Conservation (phyloP, 257 asterid genomes). For the Nicotiana undulata region DNA sequence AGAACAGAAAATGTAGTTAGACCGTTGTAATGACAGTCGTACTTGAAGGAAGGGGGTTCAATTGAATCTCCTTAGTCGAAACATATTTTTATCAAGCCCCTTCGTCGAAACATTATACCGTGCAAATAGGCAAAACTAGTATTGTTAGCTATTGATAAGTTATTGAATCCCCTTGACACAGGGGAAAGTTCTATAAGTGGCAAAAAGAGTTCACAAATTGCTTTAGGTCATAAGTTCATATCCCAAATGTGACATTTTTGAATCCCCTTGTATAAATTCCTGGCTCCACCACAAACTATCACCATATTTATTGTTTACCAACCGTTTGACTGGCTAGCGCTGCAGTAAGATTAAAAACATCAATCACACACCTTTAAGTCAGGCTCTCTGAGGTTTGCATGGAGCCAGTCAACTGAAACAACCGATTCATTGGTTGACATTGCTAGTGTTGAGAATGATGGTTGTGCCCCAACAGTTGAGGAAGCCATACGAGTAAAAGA, state of each 20-base stretch:
- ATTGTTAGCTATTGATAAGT: too few relatives aligned
- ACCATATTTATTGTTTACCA: not conserved
- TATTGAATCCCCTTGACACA: too few relatives aligned
- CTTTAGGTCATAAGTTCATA: too few relatives aligned
- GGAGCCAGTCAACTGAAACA: conserved; percentile 98
- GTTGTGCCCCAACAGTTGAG: conserved; percentile 45
- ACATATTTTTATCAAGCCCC: too few relatives aligned
- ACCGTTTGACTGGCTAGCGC: not conserved
- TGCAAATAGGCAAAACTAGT: too few relatives aligned
- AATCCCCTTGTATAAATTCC: too few relatives aligned
- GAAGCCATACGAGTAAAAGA: conserved; percentile 49
- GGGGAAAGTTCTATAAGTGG: too few relatives aligned
- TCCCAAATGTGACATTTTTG: too few relatives aligned
- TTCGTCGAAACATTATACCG: too few relatives aligned
- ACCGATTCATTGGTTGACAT: conserved; percentile 61
- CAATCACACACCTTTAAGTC: conserved; percentile 59
- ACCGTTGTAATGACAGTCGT: not conserved
- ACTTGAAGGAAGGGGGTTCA: too few relatives aligned
- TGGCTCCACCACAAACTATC: not conserved
- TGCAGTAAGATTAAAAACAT: not conserved
- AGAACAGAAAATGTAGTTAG: not conserved
- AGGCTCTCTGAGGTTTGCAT: conserved; percentile 72
- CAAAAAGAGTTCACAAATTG: too few relatives aligned
- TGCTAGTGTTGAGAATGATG: conserved; percentile 50
- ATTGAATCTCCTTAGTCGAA: too few relatives aligned